phyloP scores from a whole-genome alignment of 73 alveolate species.

The Stentor roeselii region DNA sequence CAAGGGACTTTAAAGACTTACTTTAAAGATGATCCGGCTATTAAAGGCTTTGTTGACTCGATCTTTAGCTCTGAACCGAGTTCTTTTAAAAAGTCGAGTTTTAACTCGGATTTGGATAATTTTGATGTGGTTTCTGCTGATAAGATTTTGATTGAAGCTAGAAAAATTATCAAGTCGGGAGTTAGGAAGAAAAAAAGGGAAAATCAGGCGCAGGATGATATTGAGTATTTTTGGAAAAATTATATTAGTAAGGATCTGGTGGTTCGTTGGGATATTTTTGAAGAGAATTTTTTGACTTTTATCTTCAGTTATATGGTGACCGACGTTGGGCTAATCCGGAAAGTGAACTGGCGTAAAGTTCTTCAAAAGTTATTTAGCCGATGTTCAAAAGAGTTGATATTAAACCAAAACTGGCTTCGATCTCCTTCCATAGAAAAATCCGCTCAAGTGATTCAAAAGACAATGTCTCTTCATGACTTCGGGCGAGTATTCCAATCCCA shows the following conservation, averaged over 20 bases:
- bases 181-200: not conserved
- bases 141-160: not conserved
- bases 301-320: not conserved
- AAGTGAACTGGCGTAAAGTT: not conserved
- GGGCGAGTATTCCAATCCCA: not conserved
- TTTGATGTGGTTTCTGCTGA: conserved; percentile 2
- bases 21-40: not conserved
- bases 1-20: not conserved
- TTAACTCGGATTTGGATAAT: not conserved
- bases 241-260: not conserved
- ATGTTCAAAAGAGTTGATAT: not conserved
- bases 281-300: not conserved
- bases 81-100: not conserved
- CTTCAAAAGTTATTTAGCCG: not conserved
- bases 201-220: not conserved
- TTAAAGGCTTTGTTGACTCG: not conserved
- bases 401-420: not conserved
- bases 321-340: not conserved
- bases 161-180: not conserved
- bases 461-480: not conserved
- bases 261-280: conserved; percentile 21
- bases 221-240: not conserved
- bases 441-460: not conserved
- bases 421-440: not conserved
- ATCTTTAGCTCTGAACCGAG: not conserved